These are phyloP conservation scores for Glarea lozoyensis DNA, from an alignment of 495 filamentous ascomycete genomes.

Conservation along the genomic window DNA sequence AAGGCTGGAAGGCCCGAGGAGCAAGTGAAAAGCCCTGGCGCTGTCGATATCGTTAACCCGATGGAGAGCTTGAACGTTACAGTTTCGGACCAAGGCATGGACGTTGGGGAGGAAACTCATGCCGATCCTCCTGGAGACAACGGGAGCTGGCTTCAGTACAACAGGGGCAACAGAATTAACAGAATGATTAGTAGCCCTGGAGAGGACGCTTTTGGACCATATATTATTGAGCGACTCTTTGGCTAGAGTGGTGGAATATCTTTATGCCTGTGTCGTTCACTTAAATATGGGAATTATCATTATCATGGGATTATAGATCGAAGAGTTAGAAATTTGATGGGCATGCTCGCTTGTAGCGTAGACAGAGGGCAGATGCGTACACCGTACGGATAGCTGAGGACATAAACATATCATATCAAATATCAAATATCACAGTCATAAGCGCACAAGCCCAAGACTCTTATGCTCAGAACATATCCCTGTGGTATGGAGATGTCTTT, in stretches of 20 bases:
- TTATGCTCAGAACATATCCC: no score
- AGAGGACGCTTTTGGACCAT: slow-evolving; percentile 38
- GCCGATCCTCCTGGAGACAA: slow-evolving; percentile 52
- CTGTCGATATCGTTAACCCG: slow-evolving; percentile 20
- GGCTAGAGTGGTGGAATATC: slow-evolving; percentile 21
- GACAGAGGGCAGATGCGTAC: no score
- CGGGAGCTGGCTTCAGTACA: slow-evolving; percentile 61
- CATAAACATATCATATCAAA: not conserved
- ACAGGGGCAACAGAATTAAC: slow-evolving; percentile 68
- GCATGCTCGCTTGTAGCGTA: no score
- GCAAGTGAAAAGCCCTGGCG: slow-evolving; percentile 22
- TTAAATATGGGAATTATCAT: no score
- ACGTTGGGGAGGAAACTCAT: slow-evolving; percentile 23
- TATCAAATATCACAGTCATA: no score
- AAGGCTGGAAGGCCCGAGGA: slow-evolving; percentile 38
- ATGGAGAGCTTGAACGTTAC: slow-evolving; percentile 16
- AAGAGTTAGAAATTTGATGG: no score
- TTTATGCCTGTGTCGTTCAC: no score
- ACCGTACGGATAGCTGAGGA: not conserved
- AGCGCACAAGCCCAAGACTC: no score
- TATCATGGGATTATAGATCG: no score
- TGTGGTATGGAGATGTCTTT: no score
- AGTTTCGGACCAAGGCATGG: slow-evolving; percentile 35
- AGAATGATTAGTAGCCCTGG: slow-evolving; percentile 55
- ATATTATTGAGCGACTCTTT: slow-evolving; percentile 40